Evolutionary conservation across 2,329 filamentous ascomycete species (phyloP).

Genomic region (Fusarium sp.): DNA sequence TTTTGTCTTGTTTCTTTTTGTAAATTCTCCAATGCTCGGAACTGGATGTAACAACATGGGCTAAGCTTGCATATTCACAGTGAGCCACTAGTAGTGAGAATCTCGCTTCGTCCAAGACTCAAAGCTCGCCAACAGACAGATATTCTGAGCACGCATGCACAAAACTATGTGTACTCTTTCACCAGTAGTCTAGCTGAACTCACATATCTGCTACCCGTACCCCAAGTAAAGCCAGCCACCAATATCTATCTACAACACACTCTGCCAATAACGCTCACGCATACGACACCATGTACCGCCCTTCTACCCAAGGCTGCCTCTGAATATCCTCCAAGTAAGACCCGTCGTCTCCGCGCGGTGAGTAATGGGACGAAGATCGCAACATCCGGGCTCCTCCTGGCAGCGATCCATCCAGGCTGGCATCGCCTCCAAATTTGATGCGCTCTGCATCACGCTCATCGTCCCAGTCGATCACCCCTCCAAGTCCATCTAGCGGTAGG

Average conservation of each 20-base stretch:
- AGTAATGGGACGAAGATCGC: conserved; percentile 51
- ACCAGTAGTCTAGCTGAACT: background rate
- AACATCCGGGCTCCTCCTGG: conserved; percentile 47
- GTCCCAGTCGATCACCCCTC: conserved; percentile 57
- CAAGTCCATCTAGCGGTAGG: conserved; percentile 50
- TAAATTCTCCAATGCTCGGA: no score
- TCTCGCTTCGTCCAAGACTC: background rate
- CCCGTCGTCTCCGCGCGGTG: conserved; percentile 56
- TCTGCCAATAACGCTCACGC: background rate
- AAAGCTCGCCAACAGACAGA: background rate
- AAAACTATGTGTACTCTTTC: background rate
- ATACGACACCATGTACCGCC: conserved; percentile 30
- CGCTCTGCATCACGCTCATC: conserved; percentile 52
- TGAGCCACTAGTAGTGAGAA: background rate
- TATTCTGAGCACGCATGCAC: background rate
- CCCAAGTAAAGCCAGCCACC: background rate
- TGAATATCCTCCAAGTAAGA: conserved; percentile 47
- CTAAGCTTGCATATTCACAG: background rate
- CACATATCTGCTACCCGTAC: background rate
- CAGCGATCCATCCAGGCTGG: conserved; percentile 52
- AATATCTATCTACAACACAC: conserved; percentile 10
- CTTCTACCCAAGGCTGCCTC: conserved; percentile 35
- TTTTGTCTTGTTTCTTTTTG: background rate
- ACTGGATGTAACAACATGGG: no score
- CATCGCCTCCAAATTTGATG: conserved; percentile 49